phyloP scores from a whole-genome alignment of 495 filamentous ascomycete species.

The Aspergillus biplanus region DNA sequence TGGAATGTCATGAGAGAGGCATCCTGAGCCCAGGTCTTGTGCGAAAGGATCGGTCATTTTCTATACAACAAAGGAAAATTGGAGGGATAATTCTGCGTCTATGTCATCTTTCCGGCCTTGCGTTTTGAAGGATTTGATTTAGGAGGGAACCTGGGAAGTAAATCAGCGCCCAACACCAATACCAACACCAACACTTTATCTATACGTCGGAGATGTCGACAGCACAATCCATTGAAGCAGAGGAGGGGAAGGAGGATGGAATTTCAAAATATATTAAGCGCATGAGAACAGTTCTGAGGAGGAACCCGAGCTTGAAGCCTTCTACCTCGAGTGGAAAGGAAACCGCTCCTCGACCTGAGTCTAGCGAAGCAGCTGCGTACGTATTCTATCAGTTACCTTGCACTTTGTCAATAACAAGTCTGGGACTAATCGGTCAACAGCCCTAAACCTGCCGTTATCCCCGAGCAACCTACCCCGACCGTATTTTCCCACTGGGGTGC shows the following conservation, averaged over 20 bases:
- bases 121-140: conserved; percentile 1
- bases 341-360: conserved; percentile 13
- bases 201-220: conserved; percentile 32
- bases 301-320: conserved; percentile 50
- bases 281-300: conserved; percentile 65
- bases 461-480: conserved; percentile 28
- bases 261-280: conserved; percentile 64
- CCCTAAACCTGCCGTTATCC: conserved; percentile 10
- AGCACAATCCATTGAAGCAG: conserved; percentile 22
- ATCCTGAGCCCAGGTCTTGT: neutral
- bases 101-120: neutral
- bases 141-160: neutral
- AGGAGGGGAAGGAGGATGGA: conserved; percentile 61
- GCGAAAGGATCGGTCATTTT: neutral
- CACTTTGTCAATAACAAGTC: conserved; percentile 20
- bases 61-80: neutral
- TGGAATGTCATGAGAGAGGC: conserved; percentile 5
- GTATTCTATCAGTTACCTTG: conserved; percentile 26
- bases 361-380: conserved; percentile 35
- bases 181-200: neutral
- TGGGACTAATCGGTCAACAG: conserved; percentile 25
- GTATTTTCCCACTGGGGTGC: conserved; percentile 37
- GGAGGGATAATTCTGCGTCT: neutral
- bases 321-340: conserved; percentile 28
- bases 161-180: neutral